Percentiles rank a stretch among this genome's conserved stretches.
Conservation (phyloP, 1,139 yeast genomes). For the Protomyces gravidus region DNA sequence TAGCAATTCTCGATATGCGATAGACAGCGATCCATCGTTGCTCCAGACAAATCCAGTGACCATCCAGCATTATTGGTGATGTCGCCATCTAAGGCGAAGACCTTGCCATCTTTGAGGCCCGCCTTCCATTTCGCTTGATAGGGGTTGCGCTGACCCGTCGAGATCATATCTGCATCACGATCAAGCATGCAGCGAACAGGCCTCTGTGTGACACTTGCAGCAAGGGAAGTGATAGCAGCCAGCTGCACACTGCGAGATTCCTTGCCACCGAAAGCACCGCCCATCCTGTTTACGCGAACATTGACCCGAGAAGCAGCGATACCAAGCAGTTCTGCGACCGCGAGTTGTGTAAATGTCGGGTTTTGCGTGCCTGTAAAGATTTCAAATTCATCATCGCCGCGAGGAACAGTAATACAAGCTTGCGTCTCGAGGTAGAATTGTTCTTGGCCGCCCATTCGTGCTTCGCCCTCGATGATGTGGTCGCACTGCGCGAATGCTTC, state of each 20-base stretch:
- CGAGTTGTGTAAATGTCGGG: conserved; percentile 46
- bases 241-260: conserved; percentile 46
- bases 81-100: conserved; percentile 43
- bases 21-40: conserved; percentile 48
- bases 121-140: conserved; percentile 47
- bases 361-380: conserved; percentile 46
- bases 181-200: conserved; percentile 46
- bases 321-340: conserved; percentile 45
- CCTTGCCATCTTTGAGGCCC: conserved; percentile 43
- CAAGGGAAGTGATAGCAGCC: conserved; percentile 52
- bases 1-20: conserved; percentile 47
- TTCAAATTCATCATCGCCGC: conserved; percentile 46
- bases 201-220: conserved; percentile 48
- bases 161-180: conserved; percentile 47
- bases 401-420: conserved; percentile 46
- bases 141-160: conserved; percentile 49
- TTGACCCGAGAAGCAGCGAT: conserved; percentile 45
- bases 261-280: conserved; percentile 66
- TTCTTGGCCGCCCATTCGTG: conserved; percentile 48
- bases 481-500: conserved; percentile 42
- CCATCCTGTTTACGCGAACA: conserved; percentile 48
- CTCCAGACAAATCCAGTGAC: conserved; percentile 48
- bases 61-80: conserved; percentile 49
- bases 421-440: conserved; percentile 50
- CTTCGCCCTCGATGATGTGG: conserved; percentile 43